Percentiles rank a stretch among this genome's conserved stretches.
These are phyloP conservation scores for Biscogniauxia sp. DNA, from an alignment of 2,329 filamentous ascomycete species.

Conservation along the genomic window DNA sequence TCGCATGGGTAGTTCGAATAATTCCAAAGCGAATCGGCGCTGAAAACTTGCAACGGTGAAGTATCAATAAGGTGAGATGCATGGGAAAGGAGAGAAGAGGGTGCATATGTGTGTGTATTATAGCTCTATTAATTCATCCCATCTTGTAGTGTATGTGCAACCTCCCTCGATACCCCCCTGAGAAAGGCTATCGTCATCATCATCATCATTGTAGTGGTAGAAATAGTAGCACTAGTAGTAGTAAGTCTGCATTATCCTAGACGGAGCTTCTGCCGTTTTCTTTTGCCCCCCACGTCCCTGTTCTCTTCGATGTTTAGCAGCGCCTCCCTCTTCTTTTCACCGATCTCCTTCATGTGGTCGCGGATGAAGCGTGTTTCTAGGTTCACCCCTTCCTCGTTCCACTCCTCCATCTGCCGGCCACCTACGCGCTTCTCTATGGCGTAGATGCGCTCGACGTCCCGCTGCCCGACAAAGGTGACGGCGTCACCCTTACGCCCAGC, in stretches of 20 bases:
- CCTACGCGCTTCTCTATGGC: conserved; percentile 80
- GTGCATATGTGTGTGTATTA: neutral
- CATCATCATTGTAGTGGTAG: too few species aligned
- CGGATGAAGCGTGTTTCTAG: conserved; percentile 85
- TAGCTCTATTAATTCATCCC: neutral
- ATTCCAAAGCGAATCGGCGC: neutral
- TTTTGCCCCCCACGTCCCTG: conserved; percentile 85
- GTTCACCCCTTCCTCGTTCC: conserved; percentile 88
- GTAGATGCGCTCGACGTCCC: conserved; percentile 86
- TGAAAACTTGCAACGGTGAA: neutral
- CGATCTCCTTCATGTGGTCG: conserved; percentile 83
- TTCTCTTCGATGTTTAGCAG: conserved; percentile 88
- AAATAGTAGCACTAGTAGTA: too few species aligned
- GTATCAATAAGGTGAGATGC: neutral
- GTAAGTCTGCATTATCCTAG: conserved; percentile 16
- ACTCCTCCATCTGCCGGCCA: conserved; percentile 75
- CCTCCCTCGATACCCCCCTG: neutral
- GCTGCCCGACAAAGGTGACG: conserved; percentile 86
- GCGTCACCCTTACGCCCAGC: conserved; percentile 81
- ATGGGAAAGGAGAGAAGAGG: neutral
- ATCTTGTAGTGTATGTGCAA: neutral
- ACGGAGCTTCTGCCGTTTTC: conserved; percentile 59
- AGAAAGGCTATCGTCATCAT: neutral
- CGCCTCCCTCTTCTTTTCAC: conserved; percentile 94
- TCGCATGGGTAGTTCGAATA: neutral